These are phyloP conservation scores for Fragaria vesca DNA, from an alignment of 306 rosid genomes.

Conservation along the genomic window DNA sequence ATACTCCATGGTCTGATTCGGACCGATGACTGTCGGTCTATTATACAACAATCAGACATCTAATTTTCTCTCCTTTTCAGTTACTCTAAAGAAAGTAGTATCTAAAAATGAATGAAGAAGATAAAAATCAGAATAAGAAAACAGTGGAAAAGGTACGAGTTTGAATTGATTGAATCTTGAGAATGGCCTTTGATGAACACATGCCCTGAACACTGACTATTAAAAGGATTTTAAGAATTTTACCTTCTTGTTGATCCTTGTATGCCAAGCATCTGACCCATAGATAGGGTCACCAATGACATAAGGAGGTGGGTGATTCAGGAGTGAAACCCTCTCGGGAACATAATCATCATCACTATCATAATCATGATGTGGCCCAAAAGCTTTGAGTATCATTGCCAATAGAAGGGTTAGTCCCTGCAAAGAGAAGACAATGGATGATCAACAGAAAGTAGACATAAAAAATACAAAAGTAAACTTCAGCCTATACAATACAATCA, in stretches of 20 bases:
- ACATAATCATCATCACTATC: slow-evolving; percentile 76
- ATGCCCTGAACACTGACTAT: neutral
- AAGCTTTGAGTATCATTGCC: slow-evolving; percentile 79
- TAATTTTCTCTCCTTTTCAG: neutral
- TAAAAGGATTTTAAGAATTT: slow-evolving; percentile 9
- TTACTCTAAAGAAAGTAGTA: neutral
- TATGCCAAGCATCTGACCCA: slow-evolving; percentile 45
- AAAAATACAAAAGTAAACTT: neutral
- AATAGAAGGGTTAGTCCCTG: slow-evolving; percentile 70
- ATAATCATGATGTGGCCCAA: slow-evolving; percentile 63
- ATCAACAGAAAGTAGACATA: slow-evolving; percentile 4
- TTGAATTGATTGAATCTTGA: neutral
- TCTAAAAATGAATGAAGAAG: neutral
- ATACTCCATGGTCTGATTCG: neutral
- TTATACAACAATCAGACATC: neutral
- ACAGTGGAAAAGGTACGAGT: neutral
- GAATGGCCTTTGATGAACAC: neutral
- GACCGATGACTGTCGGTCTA: neutral
- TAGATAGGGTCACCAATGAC: slow-evolving; percentile 59
- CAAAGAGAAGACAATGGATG: neutral
- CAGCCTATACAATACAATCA: neutral
- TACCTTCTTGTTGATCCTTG: slow-evolving; percentile 54
- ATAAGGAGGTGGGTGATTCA: slow-evolving; percentile 51
- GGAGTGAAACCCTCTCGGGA: slow-evolving; percentile 63
- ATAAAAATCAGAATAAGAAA: neutral